Conservation (phyloP, 768 basidiomycete genomes). For the Mycena floridula region DNA sequence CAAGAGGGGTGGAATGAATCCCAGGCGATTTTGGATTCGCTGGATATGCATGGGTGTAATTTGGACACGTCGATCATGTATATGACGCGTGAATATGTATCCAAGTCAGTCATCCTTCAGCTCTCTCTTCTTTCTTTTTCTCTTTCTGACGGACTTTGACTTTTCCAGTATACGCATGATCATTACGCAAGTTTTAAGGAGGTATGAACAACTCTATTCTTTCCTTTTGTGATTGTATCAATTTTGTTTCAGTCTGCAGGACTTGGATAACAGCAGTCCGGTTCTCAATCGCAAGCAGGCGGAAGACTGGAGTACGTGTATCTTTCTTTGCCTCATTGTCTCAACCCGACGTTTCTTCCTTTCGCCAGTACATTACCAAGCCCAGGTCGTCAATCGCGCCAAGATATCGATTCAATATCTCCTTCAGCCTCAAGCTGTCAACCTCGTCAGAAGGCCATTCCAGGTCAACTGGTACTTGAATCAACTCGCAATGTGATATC, state of each 20-base stretch:
- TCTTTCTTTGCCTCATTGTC: background rate
- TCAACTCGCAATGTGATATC: slow-evolving; percentile 54
- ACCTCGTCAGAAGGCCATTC: slow-evolving; percentile 63
- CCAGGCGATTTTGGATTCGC: slow-evolving; percentile 56
- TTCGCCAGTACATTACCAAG: slow-evolving; percentile 58
- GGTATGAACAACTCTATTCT: slow-evolving; percentile 40
- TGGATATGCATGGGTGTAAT: slow-evolving; percentile 67
- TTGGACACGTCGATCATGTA: slow-evolving; percentile 63
- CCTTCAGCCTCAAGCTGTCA: slow-evolving; percentile 42
- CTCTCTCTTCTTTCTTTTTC: slow-evolving; percentile 6
- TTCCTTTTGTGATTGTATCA: too few species aligned
- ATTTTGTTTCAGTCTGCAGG: slow-evolving; percentile 41
- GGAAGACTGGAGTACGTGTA: slow-evolving; percentile 73
- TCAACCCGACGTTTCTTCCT: background rate
- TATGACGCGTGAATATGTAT: slow-evolving; percentile 63
- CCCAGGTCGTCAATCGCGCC: slow-evolving; percentile 56
- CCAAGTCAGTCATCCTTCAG: slow-evolving; percentile 48
- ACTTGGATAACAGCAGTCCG: slow-evolving; percentile 41
- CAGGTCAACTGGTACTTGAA: slow-evolving; percentile 68
- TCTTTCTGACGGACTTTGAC: slow-evolving; percentile 4
- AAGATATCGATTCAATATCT: slow-evolving; percentile 48
- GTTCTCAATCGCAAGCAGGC: slow-evolving; percentile 67
- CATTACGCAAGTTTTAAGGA: slow-evolving; percentile 56
- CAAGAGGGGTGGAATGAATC: slow-evolving; percentile 63
- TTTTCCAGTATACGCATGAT: slow-evolving; percentile 54